Evolutionary conservation across 345 rosid species (phyloP).

Genomic region (Cardiospermum halicacabum): DNA sequence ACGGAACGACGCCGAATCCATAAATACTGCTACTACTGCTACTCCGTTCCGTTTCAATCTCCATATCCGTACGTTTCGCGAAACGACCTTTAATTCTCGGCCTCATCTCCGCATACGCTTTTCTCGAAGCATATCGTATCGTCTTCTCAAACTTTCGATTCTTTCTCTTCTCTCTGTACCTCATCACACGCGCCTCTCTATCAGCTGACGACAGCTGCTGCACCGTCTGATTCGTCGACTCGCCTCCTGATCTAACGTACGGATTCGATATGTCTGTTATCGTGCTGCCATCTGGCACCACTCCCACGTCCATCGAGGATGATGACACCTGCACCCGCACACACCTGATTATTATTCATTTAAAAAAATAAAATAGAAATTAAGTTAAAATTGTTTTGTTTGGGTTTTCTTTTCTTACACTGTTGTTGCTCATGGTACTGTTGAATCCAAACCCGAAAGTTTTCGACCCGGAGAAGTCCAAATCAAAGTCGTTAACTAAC

Average conservation of each 20-base stretch:
- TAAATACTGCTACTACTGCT: conserved; percentile 24
- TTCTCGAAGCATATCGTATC: conserved; percentile 82
- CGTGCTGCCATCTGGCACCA: conserved; percentile 80
- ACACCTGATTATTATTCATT: not conserved
- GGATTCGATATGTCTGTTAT: conserved; percentile 60
- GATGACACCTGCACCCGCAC: conserved; percentile 60
- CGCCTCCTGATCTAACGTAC: conserved; percentile 35
- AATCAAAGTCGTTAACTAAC: conserved; percentile 40
- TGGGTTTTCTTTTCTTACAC: conserved; percentile 40
- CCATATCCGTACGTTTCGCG: conserved; percentile 59
- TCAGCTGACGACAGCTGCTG: conserved; percentile 69
- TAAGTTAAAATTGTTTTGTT: too few relatives aligned
- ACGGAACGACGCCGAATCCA: conserved; percentile 78
- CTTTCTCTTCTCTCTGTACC: conserved; percentile 99
- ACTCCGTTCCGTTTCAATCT: conserved; percentile 33
- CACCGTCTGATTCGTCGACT: conserved; percentile 41
- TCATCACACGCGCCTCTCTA: conserved; percentile 85
- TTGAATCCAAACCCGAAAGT: conserved; percentile 41
- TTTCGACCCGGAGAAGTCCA: conserved; percentile 56
- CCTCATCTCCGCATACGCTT: conserved; percentile 90
- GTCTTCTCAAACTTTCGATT: conserved; percentile 95
- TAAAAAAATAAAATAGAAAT: not conserved
- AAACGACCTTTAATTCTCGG: conserved; percentile 93
- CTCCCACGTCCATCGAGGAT: conserved; percentile 83
- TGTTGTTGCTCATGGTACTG: conserved; percentile 48